A percentile compares a stretch with the other conserved stretches of the same genome.
phyloP scores from a whole-genome alignment of 1,284 basidiomycete genomes.

The Apiotrichum laibachii region DNA sequence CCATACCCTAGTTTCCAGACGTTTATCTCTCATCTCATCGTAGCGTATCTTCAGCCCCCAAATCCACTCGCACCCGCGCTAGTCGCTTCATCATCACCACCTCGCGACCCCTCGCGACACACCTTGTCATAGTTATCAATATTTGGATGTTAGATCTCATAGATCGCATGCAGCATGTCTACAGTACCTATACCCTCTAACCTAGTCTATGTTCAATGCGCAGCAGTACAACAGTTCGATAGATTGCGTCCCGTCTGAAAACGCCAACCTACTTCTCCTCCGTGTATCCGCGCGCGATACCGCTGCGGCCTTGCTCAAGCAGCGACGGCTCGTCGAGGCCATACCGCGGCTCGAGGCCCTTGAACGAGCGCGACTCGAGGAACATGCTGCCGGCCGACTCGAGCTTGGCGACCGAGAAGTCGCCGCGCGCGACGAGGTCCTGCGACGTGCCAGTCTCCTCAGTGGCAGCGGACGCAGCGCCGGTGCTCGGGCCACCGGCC shows the following conservation, averaged over 20 bases:
- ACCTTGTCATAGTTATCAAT: no score
- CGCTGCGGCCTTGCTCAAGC: conserved; percentile 83
- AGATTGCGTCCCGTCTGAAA: no score
- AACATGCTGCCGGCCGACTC: conserved; percentile 67
- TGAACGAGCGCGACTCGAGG: conserved; percentile 62
- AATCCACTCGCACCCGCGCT: no score
- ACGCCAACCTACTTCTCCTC: conserved; percentile 40
- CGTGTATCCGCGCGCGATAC: conserved; percentile 82
- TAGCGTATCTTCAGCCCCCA: no score
- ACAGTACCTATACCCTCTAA: no score
- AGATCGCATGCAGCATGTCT: no score
- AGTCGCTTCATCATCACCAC: no score
- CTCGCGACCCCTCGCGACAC: no score
- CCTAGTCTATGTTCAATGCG: no score
- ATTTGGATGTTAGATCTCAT: no score
- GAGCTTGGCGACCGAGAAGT: conserved; percentile 56
- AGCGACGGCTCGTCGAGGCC: conserved; percentile 76
- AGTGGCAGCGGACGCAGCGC: conserved; percentile 3
- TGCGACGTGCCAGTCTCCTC: neutral
- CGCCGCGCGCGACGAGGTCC: conserved; percentile 62
- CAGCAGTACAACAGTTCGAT: neutral
- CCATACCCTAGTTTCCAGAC: no score
- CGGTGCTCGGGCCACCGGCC: neutral
- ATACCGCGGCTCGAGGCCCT: conserved; percentile 74
- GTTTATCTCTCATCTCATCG: no score